A percentile compares a stretch with the other conserved stretches of the same genome.
Evolutionary conservation across 441 rosid genomes (phyloP).

Genomic region (Populus hybrid): DNA sequence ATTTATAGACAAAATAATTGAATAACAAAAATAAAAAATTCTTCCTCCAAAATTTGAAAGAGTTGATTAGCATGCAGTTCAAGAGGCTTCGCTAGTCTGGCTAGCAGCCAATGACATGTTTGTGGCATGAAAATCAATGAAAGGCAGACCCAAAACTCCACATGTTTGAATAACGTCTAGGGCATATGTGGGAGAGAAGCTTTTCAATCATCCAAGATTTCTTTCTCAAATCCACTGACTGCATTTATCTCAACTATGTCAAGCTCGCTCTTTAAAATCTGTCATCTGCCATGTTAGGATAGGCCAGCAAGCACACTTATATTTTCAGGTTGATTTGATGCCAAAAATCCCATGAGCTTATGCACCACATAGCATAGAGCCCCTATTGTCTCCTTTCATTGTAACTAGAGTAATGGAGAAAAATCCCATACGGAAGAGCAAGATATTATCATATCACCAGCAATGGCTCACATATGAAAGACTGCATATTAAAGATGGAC

Average conservation of each 20-base stretch:
- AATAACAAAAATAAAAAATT: neutral
- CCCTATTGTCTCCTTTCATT: neutral
- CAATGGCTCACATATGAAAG: slow-evolving; percentile 2
- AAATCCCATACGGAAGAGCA: neutral
- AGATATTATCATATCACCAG: neutral
- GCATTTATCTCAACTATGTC: neutral
- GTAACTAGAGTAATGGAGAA: neutral
- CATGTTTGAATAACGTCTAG: neutral
- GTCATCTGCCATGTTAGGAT: too few species aligned
- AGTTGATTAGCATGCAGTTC: neutral
- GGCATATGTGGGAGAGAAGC: neutral
- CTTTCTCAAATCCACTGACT: neutral
- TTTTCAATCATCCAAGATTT: neutral
- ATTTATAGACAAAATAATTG: neutral
- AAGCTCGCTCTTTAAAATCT: neutral
- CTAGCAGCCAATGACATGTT: neutral
- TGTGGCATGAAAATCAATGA: neutral
- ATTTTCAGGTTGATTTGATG: neutral
- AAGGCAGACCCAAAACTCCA: neutral
- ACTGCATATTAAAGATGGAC: slow-evolving; percentile 2
- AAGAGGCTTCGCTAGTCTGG: neutral
- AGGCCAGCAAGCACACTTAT: neutral
- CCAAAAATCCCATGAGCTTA: neutral
- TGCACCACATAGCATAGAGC: neutral
- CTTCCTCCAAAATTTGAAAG: neutral